Base-by-base conservation (phyloP, 306 rosid genomes). In the Trifolium fragiferum region DNA sequence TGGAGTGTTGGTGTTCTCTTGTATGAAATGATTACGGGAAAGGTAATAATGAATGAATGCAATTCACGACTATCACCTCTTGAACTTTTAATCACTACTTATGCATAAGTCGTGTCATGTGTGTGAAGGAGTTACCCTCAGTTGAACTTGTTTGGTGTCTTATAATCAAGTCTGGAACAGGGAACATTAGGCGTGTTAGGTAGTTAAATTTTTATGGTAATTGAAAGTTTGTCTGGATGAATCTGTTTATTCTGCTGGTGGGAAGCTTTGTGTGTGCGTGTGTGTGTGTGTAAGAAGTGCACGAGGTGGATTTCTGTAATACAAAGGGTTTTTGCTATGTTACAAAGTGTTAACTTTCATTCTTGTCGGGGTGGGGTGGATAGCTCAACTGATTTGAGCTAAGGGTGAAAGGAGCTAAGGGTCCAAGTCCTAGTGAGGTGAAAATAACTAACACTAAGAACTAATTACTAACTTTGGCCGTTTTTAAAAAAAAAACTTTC, bases 21-120 rank as follows among this genome's bases (percentile, higher is more conserved):
- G 90, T 94, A 72, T 83, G 98, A 94, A 83, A 94, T 94, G 98
- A 87, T 94, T 59, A 81, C 88, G 7, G 98, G 98, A 72, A 89
- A 90, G 96, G 98, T 94, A 88, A 82, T 94, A 88, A 82, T 61
- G 62, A 63, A 33, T 65, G 40, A 60, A 60, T 32, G 40, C 6
- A n/a, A 32, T 19, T 32, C 12, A 3, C 8, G 18, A 57, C 10
- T 12, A 30, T 16, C 65, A 53, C 66, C 59, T 70, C 58, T 50
- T 72, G 53, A 49, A 58, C 30, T 60, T 12, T 30, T 70, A 55
- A 13, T 25, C 57, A 49, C 37, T 7, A 43, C 63, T 44, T 65
- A 8, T 13, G 20, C 14, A 9, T 13, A 20, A 54, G 27, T 20
- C 20, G 64, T 13, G 27, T 54, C 14, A 5, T 49, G 33, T 68